A percentile compares a stretch with the other conserved stretches of the same genome.
Evolutionary conservation across 1,284 basidiomycete species (phyloP).

Genomic region (Fistulinella cinereoalba): DNA sequence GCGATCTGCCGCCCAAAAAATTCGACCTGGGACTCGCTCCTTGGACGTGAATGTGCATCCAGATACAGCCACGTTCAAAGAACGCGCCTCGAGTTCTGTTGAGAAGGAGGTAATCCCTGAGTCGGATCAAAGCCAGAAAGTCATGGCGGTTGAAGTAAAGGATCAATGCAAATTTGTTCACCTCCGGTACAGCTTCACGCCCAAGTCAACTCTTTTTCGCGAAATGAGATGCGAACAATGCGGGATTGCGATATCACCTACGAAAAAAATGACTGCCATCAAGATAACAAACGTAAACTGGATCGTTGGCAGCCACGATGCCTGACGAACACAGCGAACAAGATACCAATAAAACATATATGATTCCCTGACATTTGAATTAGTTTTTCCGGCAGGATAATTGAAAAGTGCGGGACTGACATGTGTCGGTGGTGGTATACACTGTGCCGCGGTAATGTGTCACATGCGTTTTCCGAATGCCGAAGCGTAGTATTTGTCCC

Average conservation of each 20-base stretch:
- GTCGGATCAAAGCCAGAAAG: slow-evolving; percentile 25
- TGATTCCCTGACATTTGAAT: background rate
- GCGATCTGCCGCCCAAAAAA: slow-evolving; percentile 17
- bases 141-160: slow-evolving; percentile 6
- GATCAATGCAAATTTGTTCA: slow-evolving; percentile 10
- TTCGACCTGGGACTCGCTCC: slow-evolving; percentile 1
- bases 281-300: slow-evolving; percentile 26
- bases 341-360: background rate
- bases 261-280: slow-evolving; percentile 15
- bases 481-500: too few relatives aligned
- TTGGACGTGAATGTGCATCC: slow-evolving; percentile 4
- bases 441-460: slow-evolving; percentile 2
- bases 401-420: background rate
- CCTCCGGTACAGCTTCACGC: slow-evolving; percentile 8
- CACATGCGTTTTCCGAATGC: too few relatives aligned
- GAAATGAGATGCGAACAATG: slow-evolving; percentile 16
- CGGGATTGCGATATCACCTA: slow-evolving; percentile 13
- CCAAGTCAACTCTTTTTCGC: slow-evolving; percentile 9
- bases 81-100: slow-evolving; percentile 9
- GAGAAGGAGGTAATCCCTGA: slow-evolving; percentile 24
- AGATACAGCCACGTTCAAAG: slow-evolving; percentile 12
- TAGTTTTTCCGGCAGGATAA: background rate
- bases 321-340: slow-evolving; percentile 4
- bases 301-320: slow-evolving; percentile 23
- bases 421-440: too few relatives aligned